phyloP scores from a whole-genome alignment of 148 eudicot genomes.

The Rhododendron ovatum region DNA sequence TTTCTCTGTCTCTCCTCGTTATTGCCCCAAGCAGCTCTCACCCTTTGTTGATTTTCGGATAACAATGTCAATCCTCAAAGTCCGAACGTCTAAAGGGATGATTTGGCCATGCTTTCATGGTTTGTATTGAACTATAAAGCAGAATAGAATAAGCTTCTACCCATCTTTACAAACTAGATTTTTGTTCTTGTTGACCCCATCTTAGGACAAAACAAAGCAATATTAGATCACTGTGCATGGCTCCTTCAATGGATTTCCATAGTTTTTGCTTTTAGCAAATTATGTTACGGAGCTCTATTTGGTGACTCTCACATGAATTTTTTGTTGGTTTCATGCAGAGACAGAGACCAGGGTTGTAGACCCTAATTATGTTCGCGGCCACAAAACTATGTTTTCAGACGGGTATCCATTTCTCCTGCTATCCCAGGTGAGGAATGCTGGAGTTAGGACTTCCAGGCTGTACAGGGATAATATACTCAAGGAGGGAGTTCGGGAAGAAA shows the following conservation, averaged over 20 bases:
- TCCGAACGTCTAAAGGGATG: neutral
- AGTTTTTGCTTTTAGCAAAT: too few relatives aligned
- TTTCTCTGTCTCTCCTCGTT: neutral
- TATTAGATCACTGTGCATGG: neutral
- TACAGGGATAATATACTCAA: neutral
- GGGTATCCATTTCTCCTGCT: constrained; percentile 66
- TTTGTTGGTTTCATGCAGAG: constrained; percentile 33
- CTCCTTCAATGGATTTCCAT: too few relatives aligned
- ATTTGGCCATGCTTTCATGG: neutral
- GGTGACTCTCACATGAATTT: neutral
- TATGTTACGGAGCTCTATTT: neutral
- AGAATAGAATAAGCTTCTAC: neutral
- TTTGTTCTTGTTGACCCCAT: neutral
- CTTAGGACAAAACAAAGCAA: neutral
- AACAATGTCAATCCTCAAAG: neutral
- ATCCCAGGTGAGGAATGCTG: constrained; percentile 55
- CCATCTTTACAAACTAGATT: neutral
- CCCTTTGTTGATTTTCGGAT: neutral
- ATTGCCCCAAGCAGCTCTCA: neutral
- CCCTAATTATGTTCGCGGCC: constrained; percentile 65
- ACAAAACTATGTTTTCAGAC: constrained; percentile 71
- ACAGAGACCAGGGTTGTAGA: constrained; percentile 58
- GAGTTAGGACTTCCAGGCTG: neutral
- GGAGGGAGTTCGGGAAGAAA: neutral
- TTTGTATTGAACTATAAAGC: too few relatives aligned